Evolutionary conservation across 1,284 basidiomycete genomes (phyloP), one percentile per base, ranked within the genome.

Genomic region (Flammula alnicola): DNA sequence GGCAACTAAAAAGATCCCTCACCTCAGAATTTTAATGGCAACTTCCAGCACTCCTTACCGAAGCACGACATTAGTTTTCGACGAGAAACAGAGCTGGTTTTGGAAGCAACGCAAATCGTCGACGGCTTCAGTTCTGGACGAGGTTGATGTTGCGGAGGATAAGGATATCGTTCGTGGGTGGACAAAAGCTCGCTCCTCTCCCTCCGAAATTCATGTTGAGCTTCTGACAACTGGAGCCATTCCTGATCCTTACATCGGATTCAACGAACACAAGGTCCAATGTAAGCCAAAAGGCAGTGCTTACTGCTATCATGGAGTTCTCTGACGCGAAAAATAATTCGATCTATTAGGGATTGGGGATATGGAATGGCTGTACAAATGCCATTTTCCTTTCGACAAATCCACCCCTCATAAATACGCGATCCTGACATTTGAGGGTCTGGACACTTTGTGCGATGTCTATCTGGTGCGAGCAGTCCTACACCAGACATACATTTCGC

Each of bases 191-290:
- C 41, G 51, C 2, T 29, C 55, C 12, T 65, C 66, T 39, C 67
- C 69, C 11, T 69, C 68, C 6, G 68, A 71, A 32, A 55, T 93
- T 1, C 92, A 95, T 57, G 86, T 88, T 43, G 91, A 95, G 62
- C 78, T 95, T 29, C 68, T 89, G 60, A 78, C 76, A 52, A 63
- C 72, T 12, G 76, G 80, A 46, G 78, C 70, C 49, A 93, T 95
- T 35, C 81, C 84, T 4, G 86, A 95, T 68, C 91, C 91, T 72
- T 88, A 85, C 58, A 56, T 88, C 30, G 85, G 81, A 5, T 73
- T 91, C 52, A 80, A 87, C 51, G 93, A 95, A 65, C 91, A 88
- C 80, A 82, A 89, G 51, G 86, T 91, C 2, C 91, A 95, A 70
- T 94, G 92, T 68, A 30, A 27, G 64, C n/a, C n/a, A n/a, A n/a